These are phyloP conservation scores for Suhomyces ambrosiae DNA, from an alignment of 1,139 yeast genomes.

Conservation along the genomic window DNA sequence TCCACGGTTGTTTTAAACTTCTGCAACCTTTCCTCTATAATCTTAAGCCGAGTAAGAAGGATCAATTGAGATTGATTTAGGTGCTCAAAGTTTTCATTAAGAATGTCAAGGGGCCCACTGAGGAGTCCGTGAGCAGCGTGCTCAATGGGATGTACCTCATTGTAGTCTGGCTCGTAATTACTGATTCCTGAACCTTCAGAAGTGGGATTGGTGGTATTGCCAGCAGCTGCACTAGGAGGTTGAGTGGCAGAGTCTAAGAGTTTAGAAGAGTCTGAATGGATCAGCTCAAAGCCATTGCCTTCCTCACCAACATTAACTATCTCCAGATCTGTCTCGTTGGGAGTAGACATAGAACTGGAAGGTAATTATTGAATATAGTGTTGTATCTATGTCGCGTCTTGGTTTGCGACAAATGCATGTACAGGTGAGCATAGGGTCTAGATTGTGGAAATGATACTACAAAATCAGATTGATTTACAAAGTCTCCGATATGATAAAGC, in stretches of 20 bases:
- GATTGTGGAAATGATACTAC: too few species aligned
- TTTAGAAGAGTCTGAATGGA: too few species aligned
- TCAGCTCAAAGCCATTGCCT: neutral
- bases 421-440: too few species aligned
- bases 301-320: neutral
- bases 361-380: neutral
- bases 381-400: too few species aligned
- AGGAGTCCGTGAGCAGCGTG: constrained; percentile 57
- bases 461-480: too few species aligned
- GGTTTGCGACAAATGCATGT: too few species aligned
- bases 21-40: constrained; percentile 40
- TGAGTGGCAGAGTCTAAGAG: too few species aligned
- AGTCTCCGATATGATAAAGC: too few species aligned
- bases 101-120: constrained; percentile 53
- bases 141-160: constrained; percentile 55
- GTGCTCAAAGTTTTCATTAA: constrained; percentile 54
- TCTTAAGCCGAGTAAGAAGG: constrained; percentile 49
- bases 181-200: too few species aligned
- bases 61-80: constrained; percentile 60
- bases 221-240: too few species aligned
- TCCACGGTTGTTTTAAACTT: constrained; percentile 24
- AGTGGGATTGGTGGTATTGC: too few species aligned
- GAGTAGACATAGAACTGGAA: neutral
- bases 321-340: neutral
- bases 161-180: constrained; percentile 3